Conservation (phyloP, 352 stramenopile species). For the Pythium sukuiense region DNA sequence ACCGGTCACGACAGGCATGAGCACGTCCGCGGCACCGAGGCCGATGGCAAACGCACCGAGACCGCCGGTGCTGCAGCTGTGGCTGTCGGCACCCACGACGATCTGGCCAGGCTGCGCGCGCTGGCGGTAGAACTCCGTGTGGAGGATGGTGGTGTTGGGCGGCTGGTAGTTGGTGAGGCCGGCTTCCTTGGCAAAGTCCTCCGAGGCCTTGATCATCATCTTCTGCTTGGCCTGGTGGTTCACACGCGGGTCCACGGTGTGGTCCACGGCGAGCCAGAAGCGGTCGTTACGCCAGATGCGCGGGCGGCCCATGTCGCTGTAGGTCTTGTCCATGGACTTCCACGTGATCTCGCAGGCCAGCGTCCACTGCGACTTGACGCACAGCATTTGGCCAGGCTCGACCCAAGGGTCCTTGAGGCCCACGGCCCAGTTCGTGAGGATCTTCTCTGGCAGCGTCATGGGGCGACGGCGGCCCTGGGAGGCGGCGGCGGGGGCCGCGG, state of each 20-base stretch:
- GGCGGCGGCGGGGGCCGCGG: neutral
- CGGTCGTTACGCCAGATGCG: constrained; percentile 85
- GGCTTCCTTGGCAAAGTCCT: constrained; percentile 80
- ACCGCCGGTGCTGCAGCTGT: constrained; percentile 76
- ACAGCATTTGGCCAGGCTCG: constrained; percentile 74
- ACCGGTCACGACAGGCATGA: constrained; percentile 84
- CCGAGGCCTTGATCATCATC: constrained; percentile 87
- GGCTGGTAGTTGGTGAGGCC: constrained; percentile 82
- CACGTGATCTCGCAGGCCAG: constrained; percentile 86
- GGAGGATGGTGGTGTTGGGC: constrained; percentile 84
- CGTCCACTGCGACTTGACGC: constrained; percentile 84
- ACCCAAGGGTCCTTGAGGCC: constrained; percentile 67
- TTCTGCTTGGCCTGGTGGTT: constrained; percentile 81
- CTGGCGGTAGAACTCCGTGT: constrained; percentile 88
- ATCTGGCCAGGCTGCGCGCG: constrained; percentile 83
- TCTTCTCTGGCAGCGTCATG: constrained; percentile 84
- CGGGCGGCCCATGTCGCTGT: constrained; percentile 82
- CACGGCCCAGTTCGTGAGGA: constrained; percentile 74
- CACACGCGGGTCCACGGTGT: constrained; percentile 82
- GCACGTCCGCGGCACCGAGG: constrained; percentile 73
- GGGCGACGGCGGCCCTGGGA: constrained; percentile 37
- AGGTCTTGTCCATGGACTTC: constrained; percentile 90
- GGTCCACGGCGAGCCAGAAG: constrained; percentile 86
- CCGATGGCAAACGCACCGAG: constrained; percentile 81
- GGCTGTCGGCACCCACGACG: constrained; percentile 78